Base-by-base conservation (phyloP, 148 eudicot species). In the Diospyros lotus region DNA sequence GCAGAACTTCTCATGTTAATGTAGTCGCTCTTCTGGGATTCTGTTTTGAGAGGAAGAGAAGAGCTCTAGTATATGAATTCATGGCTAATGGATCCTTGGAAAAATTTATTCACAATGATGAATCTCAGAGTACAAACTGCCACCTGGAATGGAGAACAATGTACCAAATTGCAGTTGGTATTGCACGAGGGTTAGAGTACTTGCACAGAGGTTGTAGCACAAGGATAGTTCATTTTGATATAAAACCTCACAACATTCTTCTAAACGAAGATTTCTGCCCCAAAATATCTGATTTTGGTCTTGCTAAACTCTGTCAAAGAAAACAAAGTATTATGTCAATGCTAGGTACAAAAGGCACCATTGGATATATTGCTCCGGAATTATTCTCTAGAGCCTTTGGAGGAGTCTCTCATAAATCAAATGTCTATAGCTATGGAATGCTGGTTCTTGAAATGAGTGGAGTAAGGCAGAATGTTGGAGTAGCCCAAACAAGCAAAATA, bases 111-210 rank as follows among this genome's bases (percentile, higher is more conserved):
- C 15, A 39, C n/a, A 39, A 38, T 38, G 48, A 59, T 54, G 54
- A 43, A n/a, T n/a, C n/a, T 7, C 52, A 48, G 52, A 48, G 4
- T 3, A 48, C 53, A 66, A 53, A 15, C 68, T 42, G 2, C 58
- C 71, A 8, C 72, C 75, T 28, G 41, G 78, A 38, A 5, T 76
- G 65, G 74, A 76, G 73, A 10, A 71, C 42, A 4, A 9, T 81
- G 13, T 79, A 76, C 58, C 66, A 70, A 28, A 84, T 84, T 4
- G 80, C 82, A 5, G 51, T 76, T n/a, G 87, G 87, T 1, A 69
- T 81, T 52, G 87, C 84, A 48, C 70, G 82, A 74, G 82, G 88
- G 41, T 53, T 86, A 9, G 86, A 81, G 77, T 86, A 80, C 77
- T 62, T 83, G 66, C 86, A 86, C 72, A 71, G 84, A 79, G 89